These are phyloP conservation scores for Rhizopus arrhizus DNA, from an alignment of 371 early-diverging fungal genomes.

Conservation along the genomic window DNA sequence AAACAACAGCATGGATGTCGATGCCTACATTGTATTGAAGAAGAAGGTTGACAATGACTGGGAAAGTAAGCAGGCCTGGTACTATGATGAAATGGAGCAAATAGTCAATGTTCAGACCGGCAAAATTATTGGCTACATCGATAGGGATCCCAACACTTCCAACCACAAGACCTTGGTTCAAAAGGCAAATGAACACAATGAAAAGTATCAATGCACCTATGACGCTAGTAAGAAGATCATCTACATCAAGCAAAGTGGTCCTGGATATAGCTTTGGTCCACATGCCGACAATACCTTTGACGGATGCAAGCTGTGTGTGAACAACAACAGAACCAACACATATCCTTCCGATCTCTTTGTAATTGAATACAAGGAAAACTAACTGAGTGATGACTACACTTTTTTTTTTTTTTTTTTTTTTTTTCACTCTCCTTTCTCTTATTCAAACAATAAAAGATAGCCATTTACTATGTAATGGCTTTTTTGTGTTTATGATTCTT, in stretches of 20 bases:
- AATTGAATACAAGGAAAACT: no score
- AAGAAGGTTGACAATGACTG: not conserved
- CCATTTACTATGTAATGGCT: no score
- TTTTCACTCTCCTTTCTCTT: no score
- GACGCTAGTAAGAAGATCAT: not conserved
- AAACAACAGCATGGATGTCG: slow-evolving; percentile 1
- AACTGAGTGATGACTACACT: no score
- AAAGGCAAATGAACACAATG: not conserved
- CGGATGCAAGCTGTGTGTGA: no score
- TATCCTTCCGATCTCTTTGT: no score
- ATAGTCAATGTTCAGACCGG: not conserved
- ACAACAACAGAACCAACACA: no score
- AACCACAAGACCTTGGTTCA: not conserved
- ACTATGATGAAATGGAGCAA: not conserved
- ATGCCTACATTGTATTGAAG: not conserved
- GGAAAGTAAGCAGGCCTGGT: not conserved
- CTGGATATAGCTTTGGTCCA: not conserved
- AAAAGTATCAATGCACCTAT: not conserved
- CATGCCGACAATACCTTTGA: not conserved
- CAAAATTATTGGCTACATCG: no score
- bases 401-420: no score
- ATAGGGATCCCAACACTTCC: not conserved
- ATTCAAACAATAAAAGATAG: no score
- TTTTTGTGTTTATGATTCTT: no score
- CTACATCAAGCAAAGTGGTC: not conserved